A percentile compares a stretch with the other conserved stretches of the same genome.
Evolutionary conservation across 768 basidiomycete species (phyloP).

Genomic region (Asterophora parasitica): DNA sequence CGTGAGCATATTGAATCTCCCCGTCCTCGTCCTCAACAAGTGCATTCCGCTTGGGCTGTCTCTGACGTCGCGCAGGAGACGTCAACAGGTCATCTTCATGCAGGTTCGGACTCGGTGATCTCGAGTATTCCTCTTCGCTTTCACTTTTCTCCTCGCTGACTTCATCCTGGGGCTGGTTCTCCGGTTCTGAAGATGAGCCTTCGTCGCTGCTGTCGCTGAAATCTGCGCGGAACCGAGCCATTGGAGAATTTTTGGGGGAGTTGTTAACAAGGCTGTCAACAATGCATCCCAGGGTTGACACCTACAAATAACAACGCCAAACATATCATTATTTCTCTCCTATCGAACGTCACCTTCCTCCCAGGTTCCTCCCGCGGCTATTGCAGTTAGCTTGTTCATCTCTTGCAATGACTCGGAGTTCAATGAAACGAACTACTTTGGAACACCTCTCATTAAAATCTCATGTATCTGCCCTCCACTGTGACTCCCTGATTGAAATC

Average conservation of each 20-base stretch:
- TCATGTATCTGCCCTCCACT: no score
- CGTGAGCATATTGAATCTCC: slow-evolving; percentile 42
- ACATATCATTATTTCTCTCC: no score
- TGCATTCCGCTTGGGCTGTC: slow-evolving; percentile 34
- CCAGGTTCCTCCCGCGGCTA: no score
- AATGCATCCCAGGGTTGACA: not conserved
- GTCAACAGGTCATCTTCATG: slow-evolving; percentile 44
- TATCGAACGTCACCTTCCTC: no score
- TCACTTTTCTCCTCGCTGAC: slow-evolving; percentile 31
- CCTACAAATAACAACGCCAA: slow-evolving; percentile 3
- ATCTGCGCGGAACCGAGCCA: slow-evolving; percentile 69
- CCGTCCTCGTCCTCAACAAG: slow-evolving; percentile 53
- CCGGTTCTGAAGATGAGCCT: slow-evolving; percentile 25
- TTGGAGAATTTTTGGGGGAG: slow-evolving; percentile 20
- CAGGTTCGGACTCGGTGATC: slow-evolving; percentile 40
- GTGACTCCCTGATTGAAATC: no score
- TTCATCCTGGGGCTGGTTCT: slow-evolving; percentile 15
- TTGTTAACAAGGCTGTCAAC: slow-evolving; percentile 1
- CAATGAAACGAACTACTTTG: no score
- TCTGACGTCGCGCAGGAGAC: slow-evolving; percentile 20
- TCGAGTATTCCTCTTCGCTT: slow-evolving; percentile 31
- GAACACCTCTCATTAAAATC: no score
- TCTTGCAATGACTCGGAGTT: no score
- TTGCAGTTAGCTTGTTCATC: no score
- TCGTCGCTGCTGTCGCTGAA: slow-evolving; percentile 56